A percentile compares a stretch with the other conserved stretches of the same genome.
phyloP scores from a whole-genome alignment of 371 early-diverging fungal genomes.

The Mycotypha africana region DNA sequence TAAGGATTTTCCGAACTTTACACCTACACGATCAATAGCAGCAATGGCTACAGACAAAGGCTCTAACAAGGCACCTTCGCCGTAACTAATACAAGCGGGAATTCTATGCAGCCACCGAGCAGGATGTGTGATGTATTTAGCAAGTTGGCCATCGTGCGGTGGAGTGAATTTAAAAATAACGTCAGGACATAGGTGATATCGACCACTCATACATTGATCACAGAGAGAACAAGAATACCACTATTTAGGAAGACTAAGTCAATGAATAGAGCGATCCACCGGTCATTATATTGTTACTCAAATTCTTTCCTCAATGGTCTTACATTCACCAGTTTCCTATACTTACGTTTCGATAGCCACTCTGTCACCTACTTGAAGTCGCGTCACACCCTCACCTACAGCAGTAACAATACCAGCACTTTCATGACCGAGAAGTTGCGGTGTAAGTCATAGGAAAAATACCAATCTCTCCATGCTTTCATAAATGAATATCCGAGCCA shows the following conservation, averaged over 20 bases:
- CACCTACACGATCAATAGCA: conserved; percentile 35
- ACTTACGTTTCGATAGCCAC: conserved; percentile 47
- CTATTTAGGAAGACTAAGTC: too few species aligned
- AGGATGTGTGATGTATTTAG: conserved; percentile 42
- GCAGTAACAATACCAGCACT: conserved; percentile 30
- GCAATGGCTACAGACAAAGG: conserved; percentile 41
- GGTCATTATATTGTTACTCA: neutral
- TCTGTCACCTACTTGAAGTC: conserved; percentile 37
- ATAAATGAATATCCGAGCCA: conserved; percentile 38
- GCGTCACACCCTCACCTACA: conserved; percentile 26
- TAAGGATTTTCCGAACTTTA: conserved; percentile 32
- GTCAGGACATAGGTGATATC: conserved; percentile 41
- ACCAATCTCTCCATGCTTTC: conserved; percentile 42
- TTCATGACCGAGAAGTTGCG: conserved; percentile 35
- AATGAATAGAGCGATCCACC: too few species aligned
- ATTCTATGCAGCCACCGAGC: conserved; percentile 42
- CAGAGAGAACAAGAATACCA: conserved; percentile 41
- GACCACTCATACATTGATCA: conserved; percentile 40
- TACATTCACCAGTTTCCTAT: too few species aligned
- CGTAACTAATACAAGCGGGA: conserved; percentile 29
- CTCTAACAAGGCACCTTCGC: conserved; percentile 39
- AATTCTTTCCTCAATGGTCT: neutral
- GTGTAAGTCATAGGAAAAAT: conserved; percentile 33
- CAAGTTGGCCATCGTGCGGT: conserved; percentile 35
- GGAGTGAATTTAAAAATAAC: conserved; percentile 45